Evolutionary conservation across 176 grass and related monocot species (phyloP), one percentile per base, ranked within the genome.

Genomic region (Avena atlantica): DNA sequence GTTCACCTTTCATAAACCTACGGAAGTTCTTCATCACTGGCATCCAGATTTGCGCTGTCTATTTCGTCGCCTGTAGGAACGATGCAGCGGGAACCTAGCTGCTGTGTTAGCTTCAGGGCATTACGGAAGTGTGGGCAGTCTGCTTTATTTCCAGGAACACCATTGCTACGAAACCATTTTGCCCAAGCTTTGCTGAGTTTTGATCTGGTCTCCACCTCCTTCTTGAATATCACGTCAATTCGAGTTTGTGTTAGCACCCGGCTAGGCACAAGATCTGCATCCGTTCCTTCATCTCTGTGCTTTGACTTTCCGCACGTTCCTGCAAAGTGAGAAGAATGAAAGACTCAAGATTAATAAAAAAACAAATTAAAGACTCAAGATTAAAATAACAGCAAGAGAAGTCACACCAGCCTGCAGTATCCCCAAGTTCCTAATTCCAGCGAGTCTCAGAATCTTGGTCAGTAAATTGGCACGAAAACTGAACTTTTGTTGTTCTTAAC

Each of bases 191-290:
- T 73, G 70, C 40, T 73, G 40, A 73, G 40, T 12, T 73, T 73
- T 23, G 70, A 73, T 48, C 70, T 73, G 20, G 10, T 73, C 70
- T 48, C 20, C 4, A 12, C 23, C 70, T 47, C 70, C 20, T 72
- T 72, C 10, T 73, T 73, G 70, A 73, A 73, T 73, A 73, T 48
- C 19, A 73, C 70, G 5, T 73, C 70, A 48, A 73, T 73, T 70
- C 31, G 63, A 56, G 64, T 74, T 55, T 68, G 25, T 55, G 6
- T 70, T 23, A 67, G 25, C 5, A 14, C 29, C 64, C 29, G 10
- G 48, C 17, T 55, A 13, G 50, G 29, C 29, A 36, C 49, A 56
- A 5, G 29, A 57, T 71, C 31, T 44, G 15, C 50, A 71, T 83
- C 58, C 47, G 23, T 21, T 85, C 25, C 60, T 51, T 65, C 23